A percentile compares a stretch with the other conserved stretches of the same genome.
These are phyloP conservation scores for Triangularia verruculosa DNA, from an alignment of 2,329 filamentous ascomycete species.

Conservation along the genomic window DNA sequence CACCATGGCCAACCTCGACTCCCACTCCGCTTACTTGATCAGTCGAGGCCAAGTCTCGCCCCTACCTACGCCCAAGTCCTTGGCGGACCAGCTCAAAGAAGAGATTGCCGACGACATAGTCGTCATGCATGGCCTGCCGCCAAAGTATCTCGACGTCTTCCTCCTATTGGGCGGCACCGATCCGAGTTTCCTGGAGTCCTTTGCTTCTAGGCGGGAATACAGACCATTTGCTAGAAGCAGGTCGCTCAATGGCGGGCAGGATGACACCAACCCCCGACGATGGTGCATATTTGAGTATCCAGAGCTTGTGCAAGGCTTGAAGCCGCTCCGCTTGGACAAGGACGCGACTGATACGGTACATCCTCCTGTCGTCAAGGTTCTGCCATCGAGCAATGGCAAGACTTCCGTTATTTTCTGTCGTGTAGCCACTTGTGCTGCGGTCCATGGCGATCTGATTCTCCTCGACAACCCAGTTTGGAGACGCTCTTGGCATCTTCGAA, in stretches of 20 bases:
- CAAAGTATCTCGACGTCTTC: slow-evolving; percentile 19
- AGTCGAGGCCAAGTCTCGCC: not conserved
- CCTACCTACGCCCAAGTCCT: not conserved
- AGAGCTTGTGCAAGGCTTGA: not conserved
- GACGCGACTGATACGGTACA: not conserved
- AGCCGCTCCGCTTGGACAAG: not conserved
- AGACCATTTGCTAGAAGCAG: slow-evolving; percentile 20
- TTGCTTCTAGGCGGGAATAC: slow-evolving; percentile 29
- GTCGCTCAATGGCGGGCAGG: not conserved
- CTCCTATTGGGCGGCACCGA: slow-evolving; percentile 29
- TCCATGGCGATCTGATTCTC: not conserved
- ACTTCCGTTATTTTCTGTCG: not conserved
- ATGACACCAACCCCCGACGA: not conserved
- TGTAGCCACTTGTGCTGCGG: not conserved
- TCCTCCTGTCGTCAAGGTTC: not conserved
- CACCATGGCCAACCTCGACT: not conserved
- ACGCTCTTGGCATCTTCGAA: not conserved
- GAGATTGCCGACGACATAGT: not conserved
- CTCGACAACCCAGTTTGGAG: not conserved
- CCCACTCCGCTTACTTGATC: not conserved
- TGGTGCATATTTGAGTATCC: slow-evolving; percentile 9
- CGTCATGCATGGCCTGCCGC: not conserved
- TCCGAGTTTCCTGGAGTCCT: slow-evolving; percentile 33
- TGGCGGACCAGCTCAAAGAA: not conserved
- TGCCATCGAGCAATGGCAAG: not conserved